Evolutionary conservation across 805 yeast genomes (phyloP).

Genomic region (Nakazawaea anatomiae): DNA sequence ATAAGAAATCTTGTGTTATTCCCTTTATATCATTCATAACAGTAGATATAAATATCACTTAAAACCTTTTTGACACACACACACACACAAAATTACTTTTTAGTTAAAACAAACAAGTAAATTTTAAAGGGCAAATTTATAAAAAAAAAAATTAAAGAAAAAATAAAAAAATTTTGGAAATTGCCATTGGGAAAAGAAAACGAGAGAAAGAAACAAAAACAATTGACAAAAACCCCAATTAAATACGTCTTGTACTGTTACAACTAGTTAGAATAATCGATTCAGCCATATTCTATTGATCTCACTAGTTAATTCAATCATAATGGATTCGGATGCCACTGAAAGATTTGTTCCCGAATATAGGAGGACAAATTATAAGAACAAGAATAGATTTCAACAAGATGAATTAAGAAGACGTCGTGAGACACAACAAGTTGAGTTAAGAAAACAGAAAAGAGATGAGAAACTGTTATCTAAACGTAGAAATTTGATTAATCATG

Average conservation of each 20-base stretch:
- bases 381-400: slow-evolving; percentile 87
- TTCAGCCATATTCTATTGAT: neutral
- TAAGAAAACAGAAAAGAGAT: slow-evolving; percentile 94
- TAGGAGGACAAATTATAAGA: slow-evolving; percentile 93
- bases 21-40: neutral
- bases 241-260: neutral
- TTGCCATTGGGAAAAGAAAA: neutral
- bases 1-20: neutral
- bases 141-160: neutral
- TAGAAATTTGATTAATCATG: slow-evolving; percentile 58
- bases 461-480: slow-evolving; percentile 83
- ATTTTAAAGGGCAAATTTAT: no score
- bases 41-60: neutral
- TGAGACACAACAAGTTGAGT: slow-evolving; percentile 94
- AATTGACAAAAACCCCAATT: neutral
- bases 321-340: slow-evolving; percentile 75
- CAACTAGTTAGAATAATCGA: neutral
- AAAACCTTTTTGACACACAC: neutral
- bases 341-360: slow-evolving; percentile 92
- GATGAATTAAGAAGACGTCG: slow-evolving; percentile 98
- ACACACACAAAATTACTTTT: no score
- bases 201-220: neutral
- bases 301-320: neutral
- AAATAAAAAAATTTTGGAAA: neutral
- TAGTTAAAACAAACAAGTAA: neutral